phyloP scores from a whole-genome alignment of 768 basidiomycete species.

The Russula earlei region DNA sequence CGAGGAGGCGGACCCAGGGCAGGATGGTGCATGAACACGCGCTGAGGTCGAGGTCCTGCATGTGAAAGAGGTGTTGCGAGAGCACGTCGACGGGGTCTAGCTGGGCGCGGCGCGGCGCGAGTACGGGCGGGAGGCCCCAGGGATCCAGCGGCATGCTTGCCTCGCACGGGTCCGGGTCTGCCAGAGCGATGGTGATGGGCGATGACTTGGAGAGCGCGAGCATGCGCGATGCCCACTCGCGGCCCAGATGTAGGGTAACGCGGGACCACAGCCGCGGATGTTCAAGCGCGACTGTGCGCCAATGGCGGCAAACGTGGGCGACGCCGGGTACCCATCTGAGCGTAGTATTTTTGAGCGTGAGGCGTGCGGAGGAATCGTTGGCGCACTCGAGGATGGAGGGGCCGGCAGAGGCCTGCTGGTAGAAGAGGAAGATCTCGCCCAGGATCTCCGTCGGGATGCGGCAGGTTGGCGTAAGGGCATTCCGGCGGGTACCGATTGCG shows the following conservation, averaged over 20 bases:
- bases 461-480: constrained; percentile 9
- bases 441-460: constrained; percentile 14
- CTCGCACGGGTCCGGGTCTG: background rate
- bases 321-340: constrained; percentile 9
- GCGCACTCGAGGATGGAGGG: background rate
- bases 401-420: background rate
- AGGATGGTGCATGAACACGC: background rate
- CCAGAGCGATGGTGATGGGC: background rate
- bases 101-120: background rate
- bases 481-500: constrained; percentile 6
- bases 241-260: background rate
- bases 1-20: background rate
- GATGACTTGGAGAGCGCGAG: constrained; percentile 6
- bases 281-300: constrained; percentile 8
- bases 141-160: background rate
- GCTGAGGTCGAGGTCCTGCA: constrained; percentile 3
- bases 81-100: constrained; percentile 7
- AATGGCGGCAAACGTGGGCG: constrained; percentile 12
- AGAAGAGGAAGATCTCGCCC: constrained; percentile 11
- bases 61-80: constrained; percentile 7
- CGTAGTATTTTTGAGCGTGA: background rate
- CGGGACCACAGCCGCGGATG: constrained; percentile 8
- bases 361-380: background rate
- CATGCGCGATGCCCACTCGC: constrained; percentile 8
- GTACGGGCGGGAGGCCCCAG: background rate